Conservation (phyloP, 352 stramenopile species). For the Blastocystis sp. region DNA sequence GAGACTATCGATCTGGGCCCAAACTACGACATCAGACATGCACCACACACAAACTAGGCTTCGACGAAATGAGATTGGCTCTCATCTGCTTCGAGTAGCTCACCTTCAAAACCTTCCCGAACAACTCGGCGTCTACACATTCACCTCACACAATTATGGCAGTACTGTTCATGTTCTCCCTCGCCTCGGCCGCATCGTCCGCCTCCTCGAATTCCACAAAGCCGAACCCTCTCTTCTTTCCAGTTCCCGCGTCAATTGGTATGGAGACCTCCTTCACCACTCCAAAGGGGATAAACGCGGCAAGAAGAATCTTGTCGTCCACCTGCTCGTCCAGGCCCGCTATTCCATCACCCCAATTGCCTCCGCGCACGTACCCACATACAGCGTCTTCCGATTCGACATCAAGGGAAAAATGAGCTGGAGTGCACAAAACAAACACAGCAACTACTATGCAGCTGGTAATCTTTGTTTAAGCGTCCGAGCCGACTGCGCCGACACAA, state of each 20-base stretch:
- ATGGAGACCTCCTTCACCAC: slow-evolving; percentile 67
- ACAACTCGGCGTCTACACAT: slow-evolving; percentile 49
- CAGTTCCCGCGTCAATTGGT: slow-evolving; percentile 61
- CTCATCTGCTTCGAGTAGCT: slow-evolving; percentile 66
- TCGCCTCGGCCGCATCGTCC: slow-evolving; percentile 65
- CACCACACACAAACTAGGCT: slow-evolving; percentile 32
- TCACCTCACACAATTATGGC: neutral
- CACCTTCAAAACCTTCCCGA: slow-evolving; percentile 66
- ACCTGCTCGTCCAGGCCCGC: slow-evolving; percentile 66
- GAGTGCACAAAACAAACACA: slow-evolving; percentile 38
- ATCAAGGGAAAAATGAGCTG: slow-evolving; percentile 27
- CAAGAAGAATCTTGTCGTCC: slow-evolving; percentile 56
- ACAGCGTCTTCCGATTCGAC: slow-evolving; percentile 62
- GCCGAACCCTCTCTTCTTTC: slow-evolving; percentile 62
- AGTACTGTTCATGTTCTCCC: slow-evolving; percentile 67
- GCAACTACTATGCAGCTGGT: slow-evolving; percentile 1
- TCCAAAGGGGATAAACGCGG: slow-evolving; percentile 61
- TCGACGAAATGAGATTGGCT: slow-evolving; percentile 31
- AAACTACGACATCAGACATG: slow-evolving; percentile 27
- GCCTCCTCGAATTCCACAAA: slow-evolving; percentile 69
- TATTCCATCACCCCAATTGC: neutral
- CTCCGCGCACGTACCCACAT: slow-evolving; percentile 19
- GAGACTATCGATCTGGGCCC: slow-evolving; percentile 58
- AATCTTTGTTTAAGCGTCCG: neutral
- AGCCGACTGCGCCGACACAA: neutral